Evolutionary conservation across 306 rosid species (phyloP), one percentile per base, ranked within the genome.

Genomic region (Senna tora): DNA sequence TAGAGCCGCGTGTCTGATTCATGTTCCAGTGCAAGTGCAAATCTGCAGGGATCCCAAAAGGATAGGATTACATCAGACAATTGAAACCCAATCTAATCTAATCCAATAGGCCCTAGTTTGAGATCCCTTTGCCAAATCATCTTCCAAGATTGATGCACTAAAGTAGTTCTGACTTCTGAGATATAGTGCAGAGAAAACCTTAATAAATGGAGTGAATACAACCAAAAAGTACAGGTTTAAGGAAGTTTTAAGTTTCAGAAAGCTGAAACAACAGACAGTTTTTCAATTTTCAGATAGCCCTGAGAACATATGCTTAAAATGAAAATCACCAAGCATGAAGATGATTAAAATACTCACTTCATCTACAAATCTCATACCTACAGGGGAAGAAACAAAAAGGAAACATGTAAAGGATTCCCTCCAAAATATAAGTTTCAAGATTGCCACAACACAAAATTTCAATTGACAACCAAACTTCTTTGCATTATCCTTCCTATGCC

Each of bases 231-330:
- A 42, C 2, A 20, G 12, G 59, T 32, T 36, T 67, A 5, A 16
- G 15, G 28, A 51, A 33, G 49, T 67, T 49, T 53, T 50, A 15
- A 6, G 61, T 51, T 5, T 6, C 49, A 51, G 15, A 33, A 67
- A 67, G 43, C 33, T 17, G 14, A 67, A 49, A 33, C 12, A 13
- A 55, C 28, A 67, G 17, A 33, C 28, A 67, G 16, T 17, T 9
- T 30, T 49, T 7, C 28, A 58, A 39, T 20, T 63, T 63, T 20
- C 33, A 63, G 25, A 41, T 41, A 39, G 28, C 51, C 52, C 69
- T 21, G 16, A 63, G 32, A 12, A 13, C 13, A 41, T 43, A 63
- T 12, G 13, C 22, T 33, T 9, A 5, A 66, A n/a, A 46, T 46
- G 9, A 47, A 66, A 25, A 46, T 0, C 32, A 39, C 69, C 33